Percentiles rank a stretch among this genome's conserved stretches.
These are phyloP conservation scores for Collybia mongolica DNA, from an alignment of 768 basidiomycete genomes.

Conservation along the genomic window DNA sequence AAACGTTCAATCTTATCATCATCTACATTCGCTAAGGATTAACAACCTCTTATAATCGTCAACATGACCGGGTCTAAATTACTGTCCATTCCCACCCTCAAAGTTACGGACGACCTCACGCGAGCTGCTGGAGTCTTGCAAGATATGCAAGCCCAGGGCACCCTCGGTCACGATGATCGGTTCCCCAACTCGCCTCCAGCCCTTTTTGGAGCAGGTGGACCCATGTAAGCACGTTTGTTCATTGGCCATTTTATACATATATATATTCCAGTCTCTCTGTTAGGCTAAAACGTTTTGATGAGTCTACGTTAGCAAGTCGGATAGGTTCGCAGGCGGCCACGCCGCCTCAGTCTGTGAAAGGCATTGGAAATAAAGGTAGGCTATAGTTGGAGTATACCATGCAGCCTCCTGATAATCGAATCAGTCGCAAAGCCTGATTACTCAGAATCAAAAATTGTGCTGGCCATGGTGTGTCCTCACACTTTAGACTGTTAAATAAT, in stretches of 20 bases:
- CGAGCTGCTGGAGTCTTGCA: constrained; percentile 52
- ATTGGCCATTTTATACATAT: neutral
- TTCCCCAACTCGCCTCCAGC: constrained; percentile 51
- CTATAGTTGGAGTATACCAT: neutral
- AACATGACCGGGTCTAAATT: constrained; percentile 22
- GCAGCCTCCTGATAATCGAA: constrained; percentile 6
- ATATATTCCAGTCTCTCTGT: neutral
- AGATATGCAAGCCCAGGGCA: constrained; percentile 43
- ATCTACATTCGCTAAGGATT: constrained; percentile 9
- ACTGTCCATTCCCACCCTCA: constrained; percentile 25
- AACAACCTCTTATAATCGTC: constrained; percentile 4
- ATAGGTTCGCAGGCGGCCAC: constrained; percentile 73
- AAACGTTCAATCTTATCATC: constrained; percentile 16
- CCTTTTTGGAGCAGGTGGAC: constrained; percentile 71
- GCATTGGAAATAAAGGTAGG: constrained; percentile 86
- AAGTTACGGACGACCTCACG: constrained; percentile 44
- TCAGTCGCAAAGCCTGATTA: constrained; percentile 96
- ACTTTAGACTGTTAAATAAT: neutral
- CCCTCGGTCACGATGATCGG: constrained; percentile 24
- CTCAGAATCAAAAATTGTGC: constrained; percentile 96
- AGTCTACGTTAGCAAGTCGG: constrained; percentile 68
- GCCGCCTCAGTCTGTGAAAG: constrained; percentile 81
- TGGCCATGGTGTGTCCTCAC: constrained; percentile 76
- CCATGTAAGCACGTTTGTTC: constrained; percentile 48
- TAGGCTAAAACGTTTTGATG: constrained; percentile 81